Evolutionary conservation across 225 moss, liverwort and hornwort genomes (phyloP).

Genomic region (Neckera pumila): DNA sequence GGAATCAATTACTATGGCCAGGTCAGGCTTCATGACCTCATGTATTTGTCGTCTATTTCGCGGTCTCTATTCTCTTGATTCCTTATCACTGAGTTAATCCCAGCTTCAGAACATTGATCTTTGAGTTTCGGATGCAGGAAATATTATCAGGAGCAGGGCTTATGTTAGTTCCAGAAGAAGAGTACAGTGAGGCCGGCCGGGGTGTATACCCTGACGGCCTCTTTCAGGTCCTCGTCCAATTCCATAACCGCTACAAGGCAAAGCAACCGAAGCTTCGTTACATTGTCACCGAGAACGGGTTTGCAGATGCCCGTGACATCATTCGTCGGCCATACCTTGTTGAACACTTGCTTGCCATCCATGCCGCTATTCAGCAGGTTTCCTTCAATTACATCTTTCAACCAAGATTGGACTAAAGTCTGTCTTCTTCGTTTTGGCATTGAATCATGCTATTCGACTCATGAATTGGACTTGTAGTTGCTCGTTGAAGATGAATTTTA

Average conservation of each 20-base stretch:
- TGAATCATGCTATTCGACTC: neutral
- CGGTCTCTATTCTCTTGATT: neutral
- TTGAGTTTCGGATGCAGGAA: constrained; percentile 38
- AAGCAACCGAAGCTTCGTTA: constrained; percentile 66
- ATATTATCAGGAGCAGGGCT: constrained; percentile 76
- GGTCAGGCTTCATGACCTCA: constrained; percentile 20
- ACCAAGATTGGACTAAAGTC: neutral
- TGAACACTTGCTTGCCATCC: constrained; percentile 82
- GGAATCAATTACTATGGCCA: constrained; percentile 99
- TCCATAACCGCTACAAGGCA: constrained; percentile 63
- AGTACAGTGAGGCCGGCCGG: constrained; percentile 94
- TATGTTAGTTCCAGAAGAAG: constrained; percentile 72
- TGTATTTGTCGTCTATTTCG: neutral
- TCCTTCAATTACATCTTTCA: neutral
- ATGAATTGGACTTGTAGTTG: neutral
- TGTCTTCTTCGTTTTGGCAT: neutral
- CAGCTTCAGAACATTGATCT: neutral
- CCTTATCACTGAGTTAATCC: neutral
- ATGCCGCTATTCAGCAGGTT: constrained; percentile 72
- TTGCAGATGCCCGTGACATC: constrained; percentile 74
- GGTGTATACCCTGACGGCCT: constrained; percentile 94
- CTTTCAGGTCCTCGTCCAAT: constrained; percentile 66
- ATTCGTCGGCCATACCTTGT: constrained; percentile 81
- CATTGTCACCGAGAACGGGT: constrained; percentile 87
- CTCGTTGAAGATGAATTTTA: neutral